These are phyloP conservation scores for Cephalotrichum gorgonifer DNA, from an alignment of 2,329 filamentous ascomycete genomes.

Conservation along the genomic window DNA sequence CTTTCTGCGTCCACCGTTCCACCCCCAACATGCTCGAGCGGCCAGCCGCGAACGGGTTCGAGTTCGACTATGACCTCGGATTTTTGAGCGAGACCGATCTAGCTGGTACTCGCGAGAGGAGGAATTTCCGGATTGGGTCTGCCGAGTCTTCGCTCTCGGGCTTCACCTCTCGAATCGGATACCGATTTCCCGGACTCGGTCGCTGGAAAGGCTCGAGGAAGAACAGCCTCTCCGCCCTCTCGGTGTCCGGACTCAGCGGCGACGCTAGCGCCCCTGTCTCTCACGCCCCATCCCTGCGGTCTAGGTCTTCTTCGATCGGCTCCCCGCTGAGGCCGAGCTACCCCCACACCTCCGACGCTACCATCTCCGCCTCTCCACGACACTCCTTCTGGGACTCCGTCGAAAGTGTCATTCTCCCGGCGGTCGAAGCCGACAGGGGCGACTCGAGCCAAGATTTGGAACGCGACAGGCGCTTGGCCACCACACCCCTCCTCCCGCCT, in stretches of 20 bases:
- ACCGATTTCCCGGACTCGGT: slow-evolving; percentile 43
- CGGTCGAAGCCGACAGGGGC: slow-evolving; percentile 30
- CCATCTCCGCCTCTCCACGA: slow-evolving; percentile 50
- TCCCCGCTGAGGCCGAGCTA: slow-evolving; percentile 38
- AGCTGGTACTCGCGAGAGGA: slow-evolving; percentile 33
- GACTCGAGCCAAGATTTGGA: slow-evolving; percentile 23
- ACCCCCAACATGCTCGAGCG: slow-evolving; percentile 5
- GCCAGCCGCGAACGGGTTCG: slow-evolving; percentile 29
- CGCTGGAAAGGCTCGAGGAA: slow-evolving; percentile 36
- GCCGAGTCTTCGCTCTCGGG: slow-evolving; percentile 48
- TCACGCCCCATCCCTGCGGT: slow-evolving; percentile 64
- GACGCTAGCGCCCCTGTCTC: slow-evolving; percentile 57
- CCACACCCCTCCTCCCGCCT: slow-evolving; percentile 78
- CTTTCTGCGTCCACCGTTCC: slow-evolving; percentile 18
- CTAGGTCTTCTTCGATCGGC: slow-evolving; percentile 70
- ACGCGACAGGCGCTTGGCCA: slow-evolving; percentile 52
- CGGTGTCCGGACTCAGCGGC: slow-evolving; percentile 73
- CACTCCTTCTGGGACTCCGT: slow-evolving; percentile 51
- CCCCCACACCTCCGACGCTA: slow-evolving; percentile 37
- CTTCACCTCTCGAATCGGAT: slow-evolving; percentile 55
- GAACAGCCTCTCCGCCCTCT: slow-evolving; percentile 36
- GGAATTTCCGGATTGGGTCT: slow-evolving; percentile 34
- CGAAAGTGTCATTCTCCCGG: slow-evolving; percentile 39
- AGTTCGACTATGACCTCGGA: slow-evolving; percentile 55
- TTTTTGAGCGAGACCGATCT: slow-evolving; percentile 57